Base-by-base conservation (phyloP, 2,329 filamentous ascomycete species). In the Plectosphaerella plurivora region DNA sequence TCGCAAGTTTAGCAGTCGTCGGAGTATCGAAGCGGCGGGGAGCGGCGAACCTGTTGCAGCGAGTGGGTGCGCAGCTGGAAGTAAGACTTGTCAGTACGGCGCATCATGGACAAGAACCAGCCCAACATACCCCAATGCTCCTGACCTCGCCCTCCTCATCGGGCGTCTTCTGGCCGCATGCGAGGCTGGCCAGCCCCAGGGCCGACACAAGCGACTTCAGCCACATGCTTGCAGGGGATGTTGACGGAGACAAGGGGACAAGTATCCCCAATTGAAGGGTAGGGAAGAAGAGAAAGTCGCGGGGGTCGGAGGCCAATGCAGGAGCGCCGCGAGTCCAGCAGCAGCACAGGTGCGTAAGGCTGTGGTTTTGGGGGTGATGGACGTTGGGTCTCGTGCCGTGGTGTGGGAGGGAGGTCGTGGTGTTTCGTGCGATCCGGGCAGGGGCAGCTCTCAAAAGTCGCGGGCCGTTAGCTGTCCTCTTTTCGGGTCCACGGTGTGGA, bases 51-150 rank as follows among this genome's bases (percentile, higher is more conserved):
- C 79, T 88, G 82, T 68, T 81, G 76, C 57, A 96, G 79, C 65
- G 87, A 93, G 73, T 96, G 92, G 65, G 92, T 96, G 67, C 90
- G 85, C 65, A 96, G 79, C 89, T 95, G 70, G 56, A 51, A 28
- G 22, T 55, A 45, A 51, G n/a, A n/a, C n/a, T n/a, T 51, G 39
- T 58, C 47, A 58, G 54, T 25, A 33, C 11, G 28, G 28, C 28
- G 28, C 28, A 33, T 33, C 20, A 25, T 39, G 7, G 46, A 39
- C 45, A 28, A 28, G 24, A n/a, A 47, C 25, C 14, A 47, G n/a
- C 4, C 5, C n/a, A 35, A 63, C 74, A 55, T 68, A 78, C 75
- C 66, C 71, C 68, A 61, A 80, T 78, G 67, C 75, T 78, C 70
- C 77, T 78, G 59, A 78, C 67, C 39, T 68, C 65, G 14, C 63